Percentiles rank a stretch among this genome's conserved stretches.
These are phyloP conservation scores for Pichia eremophila DNA, from an alignment of 805 yeast species.

Conservation along the genomic window DNA sequence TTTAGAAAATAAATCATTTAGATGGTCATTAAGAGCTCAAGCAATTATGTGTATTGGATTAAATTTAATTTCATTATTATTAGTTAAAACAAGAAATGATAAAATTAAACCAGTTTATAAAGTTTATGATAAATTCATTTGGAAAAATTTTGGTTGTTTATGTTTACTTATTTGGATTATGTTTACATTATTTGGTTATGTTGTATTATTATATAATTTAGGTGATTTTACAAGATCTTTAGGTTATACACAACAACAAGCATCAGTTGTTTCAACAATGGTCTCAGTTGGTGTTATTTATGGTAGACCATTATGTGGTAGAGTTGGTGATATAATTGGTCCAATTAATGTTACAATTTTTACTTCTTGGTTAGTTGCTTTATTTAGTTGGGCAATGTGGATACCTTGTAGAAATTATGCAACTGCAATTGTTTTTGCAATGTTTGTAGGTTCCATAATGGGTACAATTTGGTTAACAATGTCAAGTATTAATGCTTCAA, in stretches of 20 bases:
- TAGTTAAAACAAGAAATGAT: conserved; percentile 31
- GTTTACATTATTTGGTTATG: conserved; percentile 51
- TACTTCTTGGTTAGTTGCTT: conserved; percentile 30
- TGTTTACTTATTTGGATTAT: conserved; percentile 31
- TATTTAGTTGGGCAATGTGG: conserved; percentile 44
- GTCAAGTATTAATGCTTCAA: conserved; percentile 41
- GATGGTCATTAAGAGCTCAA: conserved; percentile 45
- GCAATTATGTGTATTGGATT: conserved; percentile 31
- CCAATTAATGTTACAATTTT: conserved; percentile 36
- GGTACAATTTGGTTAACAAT: conserved; percentile 52
- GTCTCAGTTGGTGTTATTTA: conserved; percentile 45
- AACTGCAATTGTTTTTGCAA: conserved; percentile 42
- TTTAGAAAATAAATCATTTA: conserved; percentile 28
- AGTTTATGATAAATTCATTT: conserved; percentile 33
- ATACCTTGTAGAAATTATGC: conserved; percentile 49
- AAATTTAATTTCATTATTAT: conserved; percentile 24
- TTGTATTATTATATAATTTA: conserved; percentile 46
- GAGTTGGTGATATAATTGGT: conserved; percentile 41
- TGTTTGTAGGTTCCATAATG: conserved; percentile 48
- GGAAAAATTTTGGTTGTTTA: conserved; percentile 28
- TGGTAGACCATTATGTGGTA: conserved; percentile 51
- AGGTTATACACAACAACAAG: conserved; percentile 47
- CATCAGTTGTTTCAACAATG: conserved; percentile 52
- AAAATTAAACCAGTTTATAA: conserved; percentile 28
- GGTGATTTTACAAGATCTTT: conserved; percentile 52